Conservation (phyloP, 2,329 filamentous ascomycete genomes). For the Diaporthe humulicola region DNA sequence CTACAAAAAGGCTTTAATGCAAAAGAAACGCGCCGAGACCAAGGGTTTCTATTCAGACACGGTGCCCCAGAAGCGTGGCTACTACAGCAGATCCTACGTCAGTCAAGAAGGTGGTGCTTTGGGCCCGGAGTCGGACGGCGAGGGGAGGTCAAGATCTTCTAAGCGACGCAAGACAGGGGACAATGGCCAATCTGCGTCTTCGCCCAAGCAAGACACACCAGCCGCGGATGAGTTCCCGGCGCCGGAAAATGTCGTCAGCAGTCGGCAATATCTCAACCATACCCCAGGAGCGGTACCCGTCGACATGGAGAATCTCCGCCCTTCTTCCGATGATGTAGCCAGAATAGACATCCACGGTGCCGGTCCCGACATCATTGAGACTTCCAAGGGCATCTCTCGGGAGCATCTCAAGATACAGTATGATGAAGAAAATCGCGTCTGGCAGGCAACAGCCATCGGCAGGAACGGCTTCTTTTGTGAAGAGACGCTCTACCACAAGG, state of each 20-base stretch:
- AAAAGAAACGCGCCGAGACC: constrained; percentile 60
- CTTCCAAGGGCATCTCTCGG: constrained; percentile 80
- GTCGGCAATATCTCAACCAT: constrained; percentile 72
- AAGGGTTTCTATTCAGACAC: constrained; percentile 54
- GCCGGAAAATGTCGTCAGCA: constrained; percentile 61
- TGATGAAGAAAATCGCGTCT: constrained; percentile 72
- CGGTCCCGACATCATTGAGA: constrained; percentile 69
- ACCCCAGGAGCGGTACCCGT: constrained; percentile 71
- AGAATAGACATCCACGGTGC: constrained; percentile 81
- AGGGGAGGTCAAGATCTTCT: constrained; percentile 59
- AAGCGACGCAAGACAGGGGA: constrained; percentile 63
- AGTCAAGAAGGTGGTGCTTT: constrained; percentile 79
- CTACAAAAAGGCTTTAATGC: constrained; percentile 62
- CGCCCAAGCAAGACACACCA: constrained; percentile 36
- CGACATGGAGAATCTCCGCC: constrained; percentile 70
- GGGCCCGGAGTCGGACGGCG: constrained; percentile 71
- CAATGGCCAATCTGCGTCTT: constrained; percentile 42
- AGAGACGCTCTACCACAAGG: constrained; percentile 66
- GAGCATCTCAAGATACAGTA: constrained; percentile 81
- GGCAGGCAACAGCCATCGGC: constrained; percentile 73
- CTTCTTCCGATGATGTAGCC: constrained; percentile 72
- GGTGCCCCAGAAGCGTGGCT: constrained; percentile 60
- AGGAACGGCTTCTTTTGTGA: constrained; percentile 79
- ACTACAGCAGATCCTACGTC: constrained; percentile 75
- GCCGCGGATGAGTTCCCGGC: constrained; percentile 38